Conservation (phyloP, 1,139 yeast species). For the Lodderomyces parapsilosis region DNA sequence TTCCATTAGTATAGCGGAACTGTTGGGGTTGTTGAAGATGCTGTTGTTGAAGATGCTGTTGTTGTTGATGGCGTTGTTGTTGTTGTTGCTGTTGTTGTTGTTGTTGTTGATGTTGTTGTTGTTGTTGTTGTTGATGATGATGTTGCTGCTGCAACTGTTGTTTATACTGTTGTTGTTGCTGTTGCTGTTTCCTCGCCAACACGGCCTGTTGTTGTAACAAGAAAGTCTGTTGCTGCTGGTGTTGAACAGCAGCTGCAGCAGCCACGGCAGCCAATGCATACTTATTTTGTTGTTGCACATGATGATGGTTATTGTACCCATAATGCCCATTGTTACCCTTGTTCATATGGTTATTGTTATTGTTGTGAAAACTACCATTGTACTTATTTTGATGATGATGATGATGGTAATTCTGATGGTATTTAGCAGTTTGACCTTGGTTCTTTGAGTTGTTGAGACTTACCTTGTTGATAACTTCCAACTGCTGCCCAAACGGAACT, state of each 20-base stretch:
- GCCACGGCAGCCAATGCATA: slow-evolving; percentile 31
- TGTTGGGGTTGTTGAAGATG: slow-evolving; percentile 12
- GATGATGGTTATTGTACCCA: slow-evolving; percentile 11
- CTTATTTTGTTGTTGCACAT: slow-evolving; percentile 19
- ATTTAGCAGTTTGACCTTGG: slow-evolving; percentile 10
- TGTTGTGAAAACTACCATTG: slow-evolving; percentile 7
- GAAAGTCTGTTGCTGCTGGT: slow-evolving; percentile 21
- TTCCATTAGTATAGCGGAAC: slow-evolving; percentile 9
- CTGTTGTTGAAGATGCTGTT: slow-evolving; percentile 5
- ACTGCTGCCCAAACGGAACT: slow-evolving; percentile 31
- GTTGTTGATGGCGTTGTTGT: slow-evolving; percentile 14
- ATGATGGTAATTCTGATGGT: slow-evolving; percentile 9
- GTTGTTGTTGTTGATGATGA: slow-evolving; percentile 9
- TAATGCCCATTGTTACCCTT: slow-evolving; percentile 9
- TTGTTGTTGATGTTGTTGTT: slow-evolving; percentile 15
- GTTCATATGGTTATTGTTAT: slow-evolving; percentile 9
- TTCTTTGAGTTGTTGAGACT: slow-evolving; percentile 14
- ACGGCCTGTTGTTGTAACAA: slow-evolving; percentile 18
- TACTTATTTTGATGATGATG: slow-evolving; percentile 3
- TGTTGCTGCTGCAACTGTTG: slow-evolving; percentile 14
- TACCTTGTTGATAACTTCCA: slow-evolving; percentile 25
- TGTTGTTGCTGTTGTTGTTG: slow-evolving; percentile 9
- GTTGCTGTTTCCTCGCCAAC: slow-evolving; percentile 12
- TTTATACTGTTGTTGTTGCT: slow-evolving; percentile 16
- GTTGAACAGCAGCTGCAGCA: slow-evolving; percentile 31